Base-by-base conservation (phyloP, 805 yeast genomes). In the Candida krabiensis region DNA sequence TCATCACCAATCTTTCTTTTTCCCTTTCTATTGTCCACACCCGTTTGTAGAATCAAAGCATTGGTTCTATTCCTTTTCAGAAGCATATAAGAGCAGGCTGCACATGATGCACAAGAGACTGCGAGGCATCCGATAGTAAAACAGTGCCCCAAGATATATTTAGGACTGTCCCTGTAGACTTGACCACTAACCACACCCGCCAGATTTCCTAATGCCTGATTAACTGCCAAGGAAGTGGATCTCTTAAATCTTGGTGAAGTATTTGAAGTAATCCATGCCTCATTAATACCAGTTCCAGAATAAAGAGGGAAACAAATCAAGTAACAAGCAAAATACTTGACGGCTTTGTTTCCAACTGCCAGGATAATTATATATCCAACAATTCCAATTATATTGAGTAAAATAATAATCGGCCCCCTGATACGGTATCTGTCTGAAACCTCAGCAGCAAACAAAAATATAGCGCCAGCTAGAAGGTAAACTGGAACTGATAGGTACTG, bases 311-410 rank as follows among this genome's bases (percentile, higher is more conserved):
- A 29, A 12, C 34, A 29, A n/a, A 35, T 29, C 9, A 35, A 23
- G 31, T 38, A 46, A 36, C 48, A 44, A n/a, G 48, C 50, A 36
- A 46, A 46, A 30, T 40, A 44, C 14, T 41, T 35, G 18, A 46
- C 50, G 17, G 44, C 48, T 13, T 30, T 41, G 21, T 38, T 38
- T 16, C 41, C 36, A 8, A 44, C 50, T 3, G 39, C 24, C 13
- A 30, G 22, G 11, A 44, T 25, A 18, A 46, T 35, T 18, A 41
- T 41, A 25, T 31, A 40, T 14, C 46, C 50, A 19, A 46, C 30
- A 9, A 43, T 24, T 9, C 43, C 44, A 17, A 38, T 17, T 1
- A 43, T 17, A 7, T 36, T 19, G 9, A 39, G 41, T 22, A 38
- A 35, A 19, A 42, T 30, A 19, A 41, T 21, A 18, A 37, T 31